Percentiles rank a stretch among this genome's conserved stretches.
Conservation (phyloP, 257 asterid genomes). For the Handroanthus guayacan region DNA sequence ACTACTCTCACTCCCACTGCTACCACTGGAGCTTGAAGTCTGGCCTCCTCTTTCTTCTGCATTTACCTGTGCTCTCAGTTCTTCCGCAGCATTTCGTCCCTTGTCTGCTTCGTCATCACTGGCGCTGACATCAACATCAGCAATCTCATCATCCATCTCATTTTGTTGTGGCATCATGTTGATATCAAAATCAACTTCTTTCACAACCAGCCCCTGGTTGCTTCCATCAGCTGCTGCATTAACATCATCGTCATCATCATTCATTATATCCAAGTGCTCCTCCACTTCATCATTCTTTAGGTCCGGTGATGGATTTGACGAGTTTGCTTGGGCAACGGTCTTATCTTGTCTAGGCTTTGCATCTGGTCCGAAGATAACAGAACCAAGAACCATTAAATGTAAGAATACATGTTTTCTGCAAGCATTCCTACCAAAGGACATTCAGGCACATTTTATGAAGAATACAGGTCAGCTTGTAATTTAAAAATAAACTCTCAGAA, state of each 20-base stretch:
- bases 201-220: slow-evolving; percentile 39
- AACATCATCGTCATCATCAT: slow-evolving; percentile 63
- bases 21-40: slow-evolving; percentile 72
- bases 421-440: background rate
- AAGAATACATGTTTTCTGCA: slow-evolving; percentile 1
- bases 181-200: slow-evolving; percentile 78
- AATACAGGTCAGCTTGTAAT: background rate
- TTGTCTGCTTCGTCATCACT: slow-evolving; percentile 81
- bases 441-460: background rate
- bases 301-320: slow-evolving; percentile 65
- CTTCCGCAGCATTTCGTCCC: slow-evolving; percentile 94
- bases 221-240: slow-evolving; percentile 51
- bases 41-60: slow-evolving; percentile 54
- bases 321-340: slow-evolving; percentile 50
- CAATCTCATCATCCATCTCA: slow-evolving; percentile 87
- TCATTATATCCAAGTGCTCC: slow-evolving; percentile 79
- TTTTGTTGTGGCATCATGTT: slow-evolving; percentile 65
- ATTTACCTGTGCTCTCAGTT: slow-evolving; percentile 76
- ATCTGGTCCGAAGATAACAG: slow-evolving; percentile 50
- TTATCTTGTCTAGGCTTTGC: slow-evolving; percentile 65
- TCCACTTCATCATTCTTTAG: slow-evolving; percentile 64
- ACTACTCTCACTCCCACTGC: slow-evolving; percentile 79
- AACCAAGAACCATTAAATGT: background rate
- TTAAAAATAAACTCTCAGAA: background rate
- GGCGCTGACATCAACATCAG: slow-evolving; percentile 79